A percentile compares a stretch with the other conserved stretches of the same genome.
phyloP scores from a whole-genome alignment of 2,329 filamentous ascomycete genomes.

The Trichoderma afroharzianum region DNA sequence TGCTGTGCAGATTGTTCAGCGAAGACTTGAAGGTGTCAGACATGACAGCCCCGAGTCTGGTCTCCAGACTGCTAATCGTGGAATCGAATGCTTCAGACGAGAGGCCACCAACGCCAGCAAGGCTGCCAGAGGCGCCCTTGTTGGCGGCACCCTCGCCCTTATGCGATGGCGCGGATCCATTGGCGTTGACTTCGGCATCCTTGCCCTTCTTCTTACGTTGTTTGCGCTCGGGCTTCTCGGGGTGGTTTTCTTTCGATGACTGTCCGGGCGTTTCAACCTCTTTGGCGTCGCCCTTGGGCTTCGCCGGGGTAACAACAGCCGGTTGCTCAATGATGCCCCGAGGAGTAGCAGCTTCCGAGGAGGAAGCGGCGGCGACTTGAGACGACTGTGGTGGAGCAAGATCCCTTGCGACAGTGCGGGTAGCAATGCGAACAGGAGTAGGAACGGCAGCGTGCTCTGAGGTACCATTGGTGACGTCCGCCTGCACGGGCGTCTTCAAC shows the following conservation, averaged over 20 bases:
- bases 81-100: conserved; percentile 49
- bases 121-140: conserved; percentile 19
- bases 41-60: conserved; percentile 47
- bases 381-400: conserved; percentile 19
- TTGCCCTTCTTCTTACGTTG: conserved; percentile 66
- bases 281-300: conserved; percentile 43
- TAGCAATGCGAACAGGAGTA: conserved; percentile 31
- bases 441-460: conserved; percentile 31
- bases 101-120: conserved; percentile 27
- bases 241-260: conserved; percentile 36
- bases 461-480: conserved; percentile 34
- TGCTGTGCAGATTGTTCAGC: conserved; percentile 59
- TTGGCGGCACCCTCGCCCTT: conserved; percentile 36
- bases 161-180: conserved; percentile 35
- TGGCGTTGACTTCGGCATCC: conserved; percentile 42
- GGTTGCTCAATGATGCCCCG: conserved; percentile 30
- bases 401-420: conserved; percentile 38
- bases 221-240: conserved; percentile 61
- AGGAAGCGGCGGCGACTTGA: conserved; percentile 15
- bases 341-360: conserved; percentile 25
- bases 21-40: conserved; percentile 53
- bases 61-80: conserved; percentile 53
- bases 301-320: conserved; percentile 33
- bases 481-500: conserved; percentile 52
- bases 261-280: conserved; percentile 44